Base-by-base conservation (phyloP, 257 asterid species). In the Voacanga thouarsii region DNA sequence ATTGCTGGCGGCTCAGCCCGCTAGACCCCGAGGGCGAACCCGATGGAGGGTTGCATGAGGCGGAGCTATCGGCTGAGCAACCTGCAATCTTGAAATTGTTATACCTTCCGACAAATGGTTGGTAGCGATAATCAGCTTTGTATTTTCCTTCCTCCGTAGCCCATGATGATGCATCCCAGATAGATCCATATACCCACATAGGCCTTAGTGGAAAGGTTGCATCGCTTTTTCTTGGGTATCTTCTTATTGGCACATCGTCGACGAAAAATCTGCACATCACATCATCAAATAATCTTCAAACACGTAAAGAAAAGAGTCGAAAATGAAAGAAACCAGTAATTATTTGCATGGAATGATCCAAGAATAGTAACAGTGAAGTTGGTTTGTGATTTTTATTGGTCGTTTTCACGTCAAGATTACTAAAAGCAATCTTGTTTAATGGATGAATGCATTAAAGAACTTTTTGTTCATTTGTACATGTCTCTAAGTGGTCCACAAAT, bases 161-260 rank as follows among this genome's bases (percentile, higher is more conserved):
- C 98, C 98, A 93, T 0, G 97, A 80, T 1, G 98, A 93, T 28
- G 98, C 98, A 78, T 93, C 98, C 98, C 98, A 94, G 39, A 94
- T 87, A 0, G 98, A 92, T 1, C 97, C 98, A 37, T 94, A 92
- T 41, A 84, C 82, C 83, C 85, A 88, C 96, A 94, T 86, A 7
- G 94, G 92, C 84, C 98, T 84, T 11, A 77, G 21, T 0, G 98
- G 98, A 81, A 94, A 94, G 6, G 96, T 92, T 8, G 88, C 94
- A 57, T 92, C 97, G 72, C 85, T 86, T 75, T 88, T 91, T 74
- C 84, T 85, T 0, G 90, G 88, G 82, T 92, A 94, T 70, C 96
- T 87, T 84, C 98, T 84, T 21, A 94, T 90, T 10, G 98, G 98
- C 74, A 92, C 90, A 67, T 94, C 98, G 53, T 94, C 98, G 57